These are phyloP conservation scores for Canavalia gladiata DNA, from an alignment of 306 rosid species.

Conservation along the genomic window DNA sequence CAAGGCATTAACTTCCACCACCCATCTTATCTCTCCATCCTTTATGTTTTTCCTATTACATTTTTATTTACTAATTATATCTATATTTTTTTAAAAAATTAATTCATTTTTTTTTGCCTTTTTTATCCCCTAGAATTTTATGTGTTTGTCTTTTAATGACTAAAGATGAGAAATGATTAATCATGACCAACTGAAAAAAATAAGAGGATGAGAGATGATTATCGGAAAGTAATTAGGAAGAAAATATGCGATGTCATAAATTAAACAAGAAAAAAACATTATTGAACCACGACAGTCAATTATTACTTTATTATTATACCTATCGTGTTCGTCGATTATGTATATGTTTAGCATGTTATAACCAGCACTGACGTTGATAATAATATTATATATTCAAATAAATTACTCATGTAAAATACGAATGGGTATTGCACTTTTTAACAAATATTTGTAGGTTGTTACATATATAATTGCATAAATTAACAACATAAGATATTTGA, in stretches of 20 bases:
- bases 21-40: background rate
- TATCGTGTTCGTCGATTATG: constrained; percentile 25
- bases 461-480: background rate
- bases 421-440: background rate
- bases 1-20: constrained; percentile 13
- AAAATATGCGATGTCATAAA: background rate
- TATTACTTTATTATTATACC: constrained; percentile 16
- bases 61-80: background rate
- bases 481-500: background rate
- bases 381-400: constrained; percentile 3
- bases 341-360: background rate
- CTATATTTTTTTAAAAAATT: background rate
- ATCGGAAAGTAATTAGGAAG: background rate
- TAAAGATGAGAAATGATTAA: background rate
- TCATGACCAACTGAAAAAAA: background rate
- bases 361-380: constrained; percentile 20
- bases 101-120: background rate
- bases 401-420: background rate
- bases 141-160: background rate
- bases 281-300: constrained; percentile 34
- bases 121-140: background rate
- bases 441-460: background rate
- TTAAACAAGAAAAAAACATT: constrained; percentile 6
- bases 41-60: background rate
- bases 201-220: background rate